Percentiles rank a stretch among this genome's conserved stretches.
These are phyloP conservation scores for Daldinia grandis DNA, from an alignment of 495 filamentous ascomycete genomes.

Conservation along the genomic window DNA sequence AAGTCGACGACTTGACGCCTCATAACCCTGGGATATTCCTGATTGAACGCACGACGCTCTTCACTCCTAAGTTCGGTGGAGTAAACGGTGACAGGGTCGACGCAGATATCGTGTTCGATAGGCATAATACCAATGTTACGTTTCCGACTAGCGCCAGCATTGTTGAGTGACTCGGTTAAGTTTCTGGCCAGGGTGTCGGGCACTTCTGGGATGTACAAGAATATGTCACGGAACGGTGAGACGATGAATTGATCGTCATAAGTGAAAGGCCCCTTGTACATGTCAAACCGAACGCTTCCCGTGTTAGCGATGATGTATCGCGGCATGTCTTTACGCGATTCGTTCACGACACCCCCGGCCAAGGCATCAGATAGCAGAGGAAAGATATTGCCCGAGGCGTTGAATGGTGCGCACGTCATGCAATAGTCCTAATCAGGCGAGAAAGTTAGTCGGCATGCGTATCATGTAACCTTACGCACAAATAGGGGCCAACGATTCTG, in stretches of 20 bases:
- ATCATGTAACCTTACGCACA: neutral
- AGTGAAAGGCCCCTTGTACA: constrained; percentile 83
- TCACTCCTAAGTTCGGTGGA: constrained; percentile 28
- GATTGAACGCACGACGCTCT: neutral
- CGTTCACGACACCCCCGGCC: constrained; percentile 62
- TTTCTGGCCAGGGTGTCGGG: constrained; percentile 69
- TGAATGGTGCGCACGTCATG: constrained; percentile 71
- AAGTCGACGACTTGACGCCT: constrained; percentile 56
- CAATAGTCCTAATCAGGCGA: constrained; percentile 58
- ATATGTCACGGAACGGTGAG: constrained; percentile 78
- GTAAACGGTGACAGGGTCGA: constrained; percentile 48
- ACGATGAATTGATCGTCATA: constrained; percentile 79
- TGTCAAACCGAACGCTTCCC: constrained; percentile 82
- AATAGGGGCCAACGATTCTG: too few species aligned
- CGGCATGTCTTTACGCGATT: constrained; percentile 55
- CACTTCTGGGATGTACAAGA: constrained; percentile 73
- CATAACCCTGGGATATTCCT: constrained; percentile 39
- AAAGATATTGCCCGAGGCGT: constrained; percentile 69
- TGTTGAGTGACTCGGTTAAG: constrained; percentile 58
- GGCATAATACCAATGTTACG: constrained; percentile 48
- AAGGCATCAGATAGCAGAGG: constrained; percentile 70
- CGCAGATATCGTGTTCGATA: constrained; percentile 51
- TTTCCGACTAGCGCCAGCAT: constrained; percentile 51
- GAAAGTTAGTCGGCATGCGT: neutral
- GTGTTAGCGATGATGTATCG: constrained; percentile 77